Evolutionary conservation across 148 eudicot genomes (phyloP).

Genomic region (Amaranthus cruentus): DNA sequence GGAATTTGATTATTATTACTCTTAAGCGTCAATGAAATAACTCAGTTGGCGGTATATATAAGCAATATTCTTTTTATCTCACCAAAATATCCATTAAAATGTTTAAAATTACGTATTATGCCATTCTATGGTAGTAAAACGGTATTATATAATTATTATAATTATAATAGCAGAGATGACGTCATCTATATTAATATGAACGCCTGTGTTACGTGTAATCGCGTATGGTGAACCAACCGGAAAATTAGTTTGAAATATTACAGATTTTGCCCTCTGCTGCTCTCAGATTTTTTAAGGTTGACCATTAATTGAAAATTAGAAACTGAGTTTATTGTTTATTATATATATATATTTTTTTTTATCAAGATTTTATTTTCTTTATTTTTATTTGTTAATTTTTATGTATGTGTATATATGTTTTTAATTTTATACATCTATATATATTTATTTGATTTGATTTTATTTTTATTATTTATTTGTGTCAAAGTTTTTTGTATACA

Average conservation of each 20-base stretch:
- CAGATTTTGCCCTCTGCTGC: slow-evolving; percentile 1
- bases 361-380: too few species aligned
- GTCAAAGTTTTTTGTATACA: too few species aligned
- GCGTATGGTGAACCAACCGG: slow-evolving; percentile 19
- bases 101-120: neutral
- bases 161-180: neutral
- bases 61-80: neutral
- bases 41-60: slow-evolving; percentile 15
- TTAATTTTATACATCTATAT: too few species aligned
- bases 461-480: too few species aligned
- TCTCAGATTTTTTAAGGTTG: neutral
- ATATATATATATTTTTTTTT: neutral
- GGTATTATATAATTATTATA: neutral
- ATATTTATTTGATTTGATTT: too few species aligned
- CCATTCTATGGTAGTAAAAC: neutral
- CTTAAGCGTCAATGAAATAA: slow-evolving; percentile 12
- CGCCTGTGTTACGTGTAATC: slow-evolving; percentile 14
- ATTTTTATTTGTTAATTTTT: too few species aligned
- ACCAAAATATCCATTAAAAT: neutral
- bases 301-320: neutral
- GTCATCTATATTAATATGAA: slow-evolving; percentile 13
- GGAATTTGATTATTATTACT: neutral
- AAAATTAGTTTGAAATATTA: too few species aligned
- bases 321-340: neutral
- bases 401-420: too few species aligned